phyloP scores from a whole-genome alignment of 495 filamentous ascomycete species.

The Umbilicaria muhlenbergii region DNA sequence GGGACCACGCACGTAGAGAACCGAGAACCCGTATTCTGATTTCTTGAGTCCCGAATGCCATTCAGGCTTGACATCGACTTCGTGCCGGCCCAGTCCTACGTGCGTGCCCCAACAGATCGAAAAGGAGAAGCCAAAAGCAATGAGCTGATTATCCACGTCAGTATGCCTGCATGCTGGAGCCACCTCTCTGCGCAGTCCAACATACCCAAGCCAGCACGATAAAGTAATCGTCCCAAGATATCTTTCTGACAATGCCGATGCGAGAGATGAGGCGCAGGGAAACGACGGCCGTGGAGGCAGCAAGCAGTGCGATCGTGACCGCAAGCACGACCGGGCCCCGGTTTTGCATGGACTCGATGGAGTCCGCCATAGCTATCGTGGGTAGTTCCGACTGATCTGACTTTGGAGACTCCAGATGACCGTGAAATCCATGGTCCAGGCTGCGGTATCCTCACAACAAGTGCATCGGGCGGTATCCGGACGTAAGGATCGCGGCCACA shows the following conservation, averaged over 20 bases:
- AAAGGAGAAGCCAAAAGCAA: slow-evolving; percentile 64
- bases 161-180: background rate
- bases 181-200: slow-evolving; percentile 4
- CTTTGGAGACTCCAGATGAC: too few species aligned
- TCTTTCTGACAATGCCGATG: slow-evolving; percentile 50
- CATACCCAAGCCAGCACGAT: slow-evolving; percentile 72
- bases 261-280: slow-evolving; percentile 55
- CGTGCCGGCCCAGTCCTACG: slow-evolving; percentile 65
- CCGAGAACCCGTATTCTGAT: slow-evolving; percentile 67
- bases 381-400: too few species aligned
- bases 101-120: slow-evolving; percentile 57
- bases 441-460: too few species aligned
- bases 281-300: slow-evolving; percentile 55
- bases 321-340: slow-evolving; percentile 53
- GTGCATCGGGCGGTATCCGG: too few species aligned
- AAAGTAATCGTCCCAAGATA: slow-evolving; percentile 66
- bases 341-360: slow-evolving; percentile 23
- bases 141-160: slow-evolving; percentile 23
- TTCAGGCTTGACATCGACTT: slow-evolving; percentile 37
- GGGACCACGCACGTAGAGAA: slow-evolving; percentile 52
- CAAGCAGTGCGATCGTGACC: slow-evolving; percentile 56
- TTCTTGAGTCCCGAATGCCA: slow-evolving; percentile 37
- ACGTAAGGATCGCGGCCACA: too few species aligned
- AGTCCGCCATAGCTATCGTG: slow-evolving; percentile 3
- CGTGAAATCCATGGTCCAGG: too few species aligned